Conservation (phyloP, 1,284 basidiomycete species). For the Takashimella koratensis region DNA sequence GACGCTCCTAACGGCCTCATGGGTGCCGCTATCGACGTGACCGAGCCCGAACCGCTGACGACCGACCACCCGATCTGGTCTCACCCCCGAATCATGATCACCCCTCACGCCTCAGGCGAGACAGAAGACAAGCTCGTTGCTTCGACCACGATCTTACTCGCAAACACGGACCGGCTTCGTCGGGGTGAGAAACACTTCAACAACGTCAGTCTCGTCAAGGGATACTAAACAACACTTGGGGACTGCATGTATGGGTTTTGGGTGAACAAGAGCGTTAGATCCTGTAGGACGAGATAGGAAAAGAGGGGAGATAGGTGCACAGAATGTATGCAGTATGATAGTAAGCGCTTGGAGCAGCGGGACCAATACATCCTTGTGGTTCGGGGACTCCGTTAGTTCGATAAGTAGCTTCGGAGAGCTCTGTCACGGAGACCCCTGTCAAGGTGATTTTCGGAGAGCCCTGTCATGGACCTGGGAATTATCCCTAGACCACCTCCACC, state of each 20-base stretch:
- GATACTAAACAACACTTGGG: slow-evolving; percentile 26
- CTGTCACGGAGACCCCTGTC: no score
- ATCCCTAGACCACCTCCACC: no score
- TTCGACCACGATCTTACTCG: slow-evolving; percentile 29
- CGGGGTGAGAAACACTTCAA: slow-evolving; percentile 24
- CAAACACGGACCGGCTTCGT: slow-evolving; percentile 23
- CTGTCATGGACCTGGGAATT: no score
- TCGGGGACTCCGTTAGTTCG: no score
- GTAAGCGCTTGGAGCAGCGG: no score
- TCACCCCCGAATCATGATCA: slow-evolving; percentile 20
- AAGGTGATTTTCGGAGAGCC: no score
- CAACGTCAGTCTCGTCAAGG: slow-evolving; percentile 26
- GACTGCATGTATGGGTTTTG: no score
- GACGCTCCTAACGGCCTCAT: slow-evolving; percentile 11
- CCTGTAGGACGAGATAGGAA: neutral
- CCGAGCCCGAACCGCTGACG: slow-evolving; percentile 27
- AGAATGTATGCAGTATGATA: no score
- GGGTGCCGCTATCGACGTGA: slow-evolving; percentile 24
- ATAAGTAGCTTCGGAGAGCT: neutral
- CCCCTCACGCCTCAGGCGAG: slow-evolving; percentile 20
- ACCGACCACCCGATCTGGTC: slow-evolving; percentile 17
- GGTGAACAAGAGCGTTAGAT: no score
- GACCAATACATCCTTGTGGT: no score
- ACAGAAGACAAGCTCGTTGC: slow-evolving; percentile 17
- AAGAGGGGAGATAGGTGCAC: neutral